phyloP scores from a whole-genome alignment of 495 filamentous ascomycete genomes.

The Podospora sp. region DNA sequence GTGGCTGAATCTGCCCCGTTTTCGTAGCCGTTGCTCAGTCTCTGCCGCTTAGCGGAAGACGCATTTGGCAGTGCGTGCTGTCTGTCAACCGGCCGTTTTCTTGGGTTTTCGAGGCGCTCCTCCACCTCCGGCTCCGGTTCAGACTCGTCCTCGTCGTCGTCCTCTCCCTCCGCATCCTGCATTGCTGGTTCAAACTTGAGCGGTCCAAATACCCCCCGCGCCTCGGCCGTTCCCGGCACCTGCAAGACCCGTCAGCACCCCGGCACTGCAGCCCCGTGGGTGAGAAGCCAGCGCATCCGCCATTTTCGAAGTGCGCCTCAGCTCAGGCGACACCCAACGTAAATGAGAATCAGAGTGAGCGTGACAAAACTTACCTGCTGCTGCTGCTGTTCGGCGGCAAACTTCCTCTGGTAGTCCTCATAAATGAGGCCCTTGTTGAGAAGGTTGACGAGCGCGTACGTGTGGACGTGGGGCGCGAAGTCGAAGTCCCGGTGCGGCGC shows the following conservation, averaged over 20 bases:
- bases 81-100: slow-evolving; percentile 54
- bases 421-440: slow-evolving; percentile 79
- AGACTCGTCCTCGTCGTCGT: slow-evolving; percentile 38
- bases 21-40: slow-evolving; percentile 63
- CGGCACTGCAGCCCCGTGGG: slow-evolving; percentile 31
- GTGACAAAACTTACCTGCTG: slow-evolving; percentile 32
- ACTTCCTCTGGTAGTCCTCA: slow-evolving; percentile 63
- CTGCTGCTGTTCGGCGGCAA: slow-evolving; percentile 44
- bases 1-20: slow-evolving; percentile 62
- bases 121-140: slow-evolving; percentile 38
- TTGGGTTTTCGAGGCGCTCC: slow-evolving; percentile 48
- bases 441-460: slow-evolving; percentile 72
- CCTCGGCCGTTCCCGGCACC: slow-evolving; percentile 49
- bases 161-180: slow-evolving; percentile 34
- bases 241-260: slow-evolving; percentile 51
- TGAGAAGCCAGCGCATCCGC: slow-evolving; percentile 28
- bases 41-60: slow-evolving; percentile 55
- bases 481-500: slow-evolving; percentile 71
- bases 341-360: slow-evolving; percentile 9
- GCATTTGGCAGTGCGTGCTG: slow-evolving; percentile 51
- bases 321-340: slow-evolving; percentile 21
- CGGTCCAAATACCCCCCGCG: slow-evolving; percentile 54
- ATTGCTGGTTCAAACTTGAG: slow-evolving; percentile 41
- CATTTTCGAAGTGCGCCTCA: slow-evolving; percentile 21
- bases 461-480: slow-evolving; percentile 75